Percentiles rank a stretch among this genome's conserved stretches.
These are phyloP conservation scores for Phytophthora kernoviae DNA, from an alignment of 352 stramenopile species.

Conservation along the genomic window DNA sequence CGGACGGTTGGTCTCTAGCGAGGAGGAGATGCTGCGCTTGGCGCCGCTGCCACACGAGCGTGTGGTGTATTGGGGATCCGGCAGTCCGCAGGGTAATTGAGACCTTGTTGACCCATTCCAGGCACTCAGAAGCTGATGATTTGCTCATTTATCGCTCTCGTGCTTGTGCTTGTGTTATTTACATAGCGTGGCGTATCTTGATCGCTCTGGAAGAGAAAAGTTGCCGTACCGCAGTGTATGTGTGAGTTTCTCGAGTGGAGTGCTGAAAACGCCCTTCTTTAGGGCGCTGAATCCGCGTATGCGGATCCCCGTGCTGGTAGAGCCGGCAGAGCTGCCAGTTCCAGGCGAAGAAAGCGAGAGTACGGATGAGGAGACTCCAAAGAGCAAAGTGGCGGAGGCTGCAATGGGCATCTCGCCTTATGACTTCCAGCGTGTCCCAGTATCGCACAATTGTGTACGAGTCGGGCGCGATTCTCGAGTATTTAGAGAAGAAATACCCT, in stretches of 20 bases:
- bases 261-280: conserved; percentile 85
- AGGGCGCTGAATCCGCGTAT: conserved; percentile 77
- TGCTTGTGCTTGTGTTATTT: not conserved
- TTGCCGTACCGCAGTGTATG: conserved; percentile 81
- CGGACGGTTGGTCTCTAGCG: conserved; percentile 40
- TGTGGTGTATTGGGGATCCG: conserved; percentile 85
- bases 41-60: conserved; percentile 71
- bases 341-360: not conserved
- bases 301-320: conserved; percentile 81
- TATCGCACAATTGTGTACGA: conserved; percentile 75
- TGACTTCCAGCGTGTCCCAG: conserved; percentile 35
- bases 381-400: conserved; percentile 37
- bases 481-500: conserved; percentile 74
- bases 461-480: conserved; percentile 80
- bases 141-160: not conserved
- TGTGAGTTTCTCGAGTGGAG: conserved; percentile 83
- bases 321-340: conserved; percentile 43
- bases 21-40: conserved; percentile 61
- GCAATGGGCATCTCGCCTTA: conserved; percentile 36
- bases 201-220: conserved; percentile 83
- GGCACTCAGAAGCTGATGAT: no score
- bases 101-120: not conserved
- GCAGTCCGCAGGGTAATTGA: conserved; percentile 73
- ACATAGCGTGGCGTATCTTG: conserved; percentile 76
- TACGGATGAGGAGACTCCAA: conserved; percentile 4